Percentiles rank a stretch among this genome's conserved stretches.
Evolutionary conservation across 1,139 yeast species (phyloP).

Genomic region (Debaryomycetaceae sp.): DNA sequence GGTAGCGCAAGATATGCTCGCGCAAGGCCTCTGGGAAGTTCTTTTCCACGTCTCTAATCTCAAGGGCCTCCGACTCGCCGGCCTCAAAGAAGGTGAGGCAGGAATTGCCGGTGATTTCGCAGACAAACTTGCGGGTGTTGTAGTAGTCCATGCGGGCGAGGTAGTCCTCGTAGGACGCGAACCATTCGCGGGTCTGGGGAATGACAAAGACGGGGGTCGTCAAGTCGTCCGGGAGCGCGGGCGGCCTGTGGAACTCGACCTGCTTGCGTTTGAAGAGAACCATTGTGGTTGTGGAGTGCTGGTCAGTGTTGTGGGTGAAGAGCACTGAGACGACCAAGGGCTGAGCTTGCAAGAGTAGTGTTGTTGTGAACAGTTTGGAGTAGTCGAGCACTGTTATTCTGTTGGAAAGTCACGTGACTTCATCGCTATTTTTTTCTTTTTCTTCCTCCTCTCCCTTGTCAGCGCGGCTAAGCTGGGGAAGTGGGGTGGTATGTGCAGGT

Average conservation of each 20-base stretch:
- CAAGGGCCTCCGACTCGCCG: conserved; percentile 58
- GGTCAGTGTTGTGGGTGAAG: too few relatives aligned
- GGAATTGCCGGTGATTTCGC: conserved; percentile 93
- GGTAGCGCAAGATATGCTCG: conserved; percentile 77
- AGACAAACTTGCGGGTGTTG: conserved; percentile 69
- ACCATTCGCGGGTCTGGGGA: conserved; percentile 84
- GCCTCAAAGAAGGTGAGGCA: conserved; percentile 90
- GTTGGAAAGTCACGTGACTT: too few relatives aligned
- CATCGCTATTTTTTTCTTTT: too few relatives aligned
- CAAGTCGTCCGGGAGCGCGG: conserved; percentile 42
- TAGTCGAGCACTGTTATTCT: too few relatives aligned
- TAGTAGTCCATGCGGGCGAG: conserved; percentile 61
- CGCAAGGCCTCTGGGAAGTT: conserved; percentile 85
- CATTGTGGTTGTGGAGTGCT: conserved; percentile 24
- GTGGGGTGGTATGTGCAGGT: too few relatives aligned
- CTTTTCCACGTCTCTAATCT: conserved; percentile 61
- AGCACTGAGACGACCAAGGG: too few relatives aligned
- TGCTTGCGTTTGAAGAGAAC: conserved; percentile 67
- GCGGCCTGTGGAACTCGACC: conserved; percentile 47
- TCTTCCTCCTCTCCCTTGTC: too few relatives aligned
- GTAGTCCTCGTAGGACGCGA: conserved; percentile 63
- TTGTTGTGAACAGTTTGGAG: too few relatives aligned
- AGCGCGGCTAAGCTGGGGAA: too few relatives aligned
- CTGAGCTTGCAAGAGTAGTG: too few relatives aligned
- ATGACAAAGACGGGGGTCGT: conserved; percentile 62